Percentiles rank a stretch among this genome's conserved stretches.
phyloP scores from a whole-genome alignment of 768 basidiomycete species.

The Hypholoma sublateritium region DNA sequence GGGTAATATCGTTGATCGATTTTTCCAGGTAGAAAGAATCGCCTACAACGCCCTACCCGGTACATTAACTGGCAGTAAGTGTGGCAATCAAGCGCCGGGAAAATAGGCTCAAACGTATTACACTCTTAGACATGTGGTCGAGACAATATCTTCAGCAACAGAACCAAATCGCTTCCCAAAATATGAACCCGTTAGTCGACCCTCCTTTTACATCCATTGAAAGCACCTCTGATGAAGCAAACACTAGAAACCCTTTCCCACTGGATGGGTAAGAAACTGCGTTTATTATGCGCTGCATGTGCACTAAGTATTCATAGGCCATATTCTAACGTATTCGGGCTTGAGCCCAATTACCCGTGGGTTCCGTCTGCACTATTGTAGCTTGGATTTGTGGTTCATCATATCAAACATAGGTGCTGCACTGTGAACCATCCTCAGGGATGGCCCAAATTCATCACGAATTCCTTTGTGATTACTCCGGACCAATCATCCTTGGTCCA shows the following conservation, averaged over 20 bases:
- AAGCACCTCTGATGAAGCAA: not conserved
- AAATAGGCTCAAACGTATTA: too few relatives aligned
- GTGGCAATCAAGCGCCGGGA: too few relatives aligned
- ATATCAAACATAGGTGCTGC: constrained; percentile 35
- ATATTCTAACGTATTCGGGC: constrained; percentile 50
- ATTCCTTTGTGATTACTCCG: constrained; percentile 49
- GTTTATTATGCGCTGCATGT: not conserved
- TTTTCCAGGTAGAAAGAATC: constrained; percentile 42
- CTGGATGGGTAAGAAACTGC: constrained; percentile 41
- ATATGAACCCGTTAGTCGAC: constrained; percentile 46
- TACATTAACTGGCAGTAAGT: constrained; percentile 43
- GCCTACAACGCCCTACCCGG: constrained; percentile 53
- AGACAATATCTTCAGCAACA: constrained; percentile 60
- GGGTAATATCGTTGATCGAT: not conserved
- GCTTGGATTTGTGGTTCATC: not conserved
- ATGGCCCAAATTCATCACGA: constrained; percentile 54
- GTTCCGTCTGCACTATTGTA: constrained; percentile 9
- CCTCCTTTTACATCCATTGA: not conserved
- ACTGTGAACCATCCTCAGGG: constrained; percentile 56
- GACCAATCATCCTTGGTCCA: constrained; percentile 46
- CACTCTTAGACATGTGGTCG: constrained; percentile 50
- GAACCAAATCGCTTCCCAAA: constrained; percentile 56
- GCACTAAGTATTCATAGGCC: constrained; percentile 25
- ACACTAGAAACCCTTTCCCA: constrained; percentile 49
- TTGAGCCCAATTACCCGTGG: constrained; percentile 51